Base-by-base conservation (phyloP, 1,284 basidiomycete genomes). In the Coniophora puteana region DNA sequence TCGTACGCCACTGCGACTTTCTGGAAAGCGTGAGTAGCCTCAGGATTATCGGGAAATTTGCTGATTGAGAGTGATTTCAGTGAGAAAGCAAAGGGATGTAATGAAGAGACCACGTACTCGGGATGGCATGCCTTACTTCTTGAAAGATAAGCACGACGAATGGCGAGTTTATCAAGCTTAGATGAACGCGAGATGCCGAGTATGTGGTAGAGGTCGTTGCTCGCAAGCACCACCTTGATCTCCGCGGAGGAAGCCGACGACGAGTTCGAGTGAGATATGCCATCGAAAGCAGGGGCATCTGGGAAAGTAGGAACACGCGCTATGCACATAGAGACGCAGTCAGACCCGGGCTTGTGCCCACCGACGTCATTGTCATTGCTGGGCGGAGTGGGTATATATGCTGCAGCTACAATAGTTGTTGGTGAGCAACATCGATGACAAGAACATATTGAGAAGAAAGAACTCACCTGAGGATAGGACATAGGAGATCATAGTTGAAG, bases 1-100 rank as follows among this genome's bases (percentile, higher is more conserved):
- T 87, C 76, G 53, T 92, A 92, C 0, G 89, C 89, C 17, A 90
- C 77, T 5, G 86, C 82, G 1, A 93, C 81, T 53, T 85, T 87
- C 59, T 92, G 90, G 55, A 93, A 93, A 0, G 90, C 90, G 17
- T 78, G 68, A 0, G 89, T 92, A 12, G 89, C 85, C 37, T 80
- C 70, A 13, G 83, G 77, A 54, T 86, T 83, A 50, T 77, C 69
- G 7, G 86, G 87, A 48, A 87, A 90, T 70, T 92, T 93, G 59
- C 88, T 91, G 52, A 13, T 40, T 37, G 41, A 35, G 35, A 52
- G 36, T 20, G 3, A 30, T 17, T 16, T 35, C n/a, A 12, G 29
- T 34, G 24, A 43, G 44, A 24, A 35, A 38, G 26, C 17, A n/a
- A 29, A 34, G 14, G 14, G 14, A 28, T 12, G 38, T 32, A 39